A percentile compares a stretch with the other conserved stretches of the same genome.
Evolutionary conservation across 2,329 filamentous ascomycete genomes (phyloP).

Genomic region (Diaporthe sp.): DNA sequence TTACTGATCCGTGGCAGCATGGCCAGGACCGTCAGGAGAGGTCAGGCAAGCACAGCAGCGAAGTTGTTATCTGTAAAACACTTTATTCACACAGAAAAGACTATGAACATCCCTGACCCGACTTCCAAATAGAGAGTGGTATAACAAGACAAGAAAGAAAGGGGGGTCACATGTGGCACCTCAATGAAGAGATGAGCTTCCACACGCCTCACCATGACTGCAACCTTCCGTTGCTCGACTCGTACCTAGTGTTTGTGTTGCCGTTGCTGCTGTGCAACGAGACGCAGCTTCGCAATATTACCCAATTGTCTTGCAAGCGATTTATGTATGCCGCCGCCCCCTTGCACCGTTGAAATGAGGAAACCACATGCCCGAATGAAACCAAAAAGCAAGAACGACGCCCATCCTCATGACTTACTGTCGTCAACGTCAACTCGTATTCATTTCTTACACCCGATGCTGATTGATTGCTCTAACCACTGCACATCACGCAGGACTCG

Average conservation of each 20-base stretch:
- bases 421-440: slow-evolving; percentile 35
- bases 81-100: slow-evolving; percentile 24
- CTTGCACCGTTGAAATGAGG: slow-evolving; percentile 24
- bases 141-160: slow-evolving; percentile 35
- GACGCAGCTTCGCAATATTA: slow-evolving; percentile 35
- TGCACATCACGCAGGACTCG: slow-evolving; percentile 97
- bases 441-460: slow-evolving; percentile 15
- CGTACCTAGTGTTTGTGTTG: slow-evolving; percentile 34
- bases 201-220: slow-evolving; percentile 38
- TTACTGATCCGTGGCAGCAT: neutral
- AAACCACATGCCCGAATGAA: slow-evolving; percentile 28
- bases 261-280: slow-evolving; percentile 35
- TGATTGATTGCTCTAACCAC: slow-evolving; percentile 72
- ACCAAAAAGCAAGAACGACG: slow-evolving; percentile 25
- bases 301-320: slow-evolving; percentile 37
- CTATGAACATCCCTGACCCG: slow-evolving; percentile 35
- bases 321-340: slow-evolving; percentile 31
- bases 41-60: neutral
- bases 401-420: slow-evolving; percentile 30
- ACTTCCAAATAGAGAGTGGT: slow-evolving; percentile 38
- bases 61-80: slow-evolving; percentile 10
- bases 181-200: slow-evolving; percentile 32
- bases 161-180: slow-evolving; percentile 10
- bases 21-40: neutral
- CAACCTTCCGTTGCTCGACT: slow-evolving; percentile 31